phyloP scores from a whole-genome alignment of 2,329 filamentous ascomycete genomes.

The Pseudogymnoascus sp. region DNA sequence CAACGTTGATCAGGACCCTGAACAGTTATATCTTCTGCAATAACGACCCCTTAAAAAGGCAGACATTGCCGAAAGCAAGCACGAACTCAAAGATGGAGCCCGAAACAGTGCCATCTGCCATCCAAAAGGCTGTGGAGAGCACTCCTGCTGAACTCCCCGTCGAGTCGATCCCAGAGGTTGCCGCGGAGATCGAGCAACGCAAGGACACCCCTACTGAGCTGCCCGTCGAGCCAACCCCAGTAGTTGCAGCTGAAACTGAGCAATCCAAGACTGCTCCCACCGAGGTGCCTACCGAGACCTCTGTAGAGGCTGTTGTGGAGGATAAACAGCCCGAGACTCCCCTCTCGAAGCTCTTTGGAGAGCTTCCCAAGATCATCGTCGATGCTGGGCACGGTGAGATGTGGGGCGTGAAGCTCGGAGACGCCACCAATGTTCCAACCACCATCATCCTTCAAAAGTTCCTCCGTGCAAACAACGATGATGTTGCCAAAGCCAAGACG shows the following conservation, averaged over 20 bases:
- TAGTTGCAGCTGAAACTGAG: background rate
- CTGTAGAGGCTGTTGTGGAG: background rate
- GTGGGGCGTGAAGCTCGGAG: constrained; percentile 67
- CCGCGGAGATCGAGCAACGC: background rate
- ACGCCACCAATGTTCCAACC: constrained; percentile 55
- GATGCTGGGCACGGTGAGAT: constrained; percentile 63
- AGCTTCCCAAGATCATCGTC: constrained; percentile 48
- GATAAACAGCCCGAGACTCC: constrained; percentile 18
- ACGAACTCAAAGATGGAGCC: constrained; percentile 7
- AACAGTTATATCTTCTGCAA: background rate
- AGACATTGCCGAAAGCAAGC: background rate
- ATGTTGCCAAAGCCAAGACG: constrained; percentile 62
- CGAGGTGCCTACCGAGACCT: background rate
- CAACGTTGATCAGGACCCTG: background rate
- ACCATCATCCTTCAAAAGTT: constrained; percentile 88
- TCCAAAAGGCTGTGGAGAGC: background rate
- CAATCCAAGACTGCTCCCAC: background rate
- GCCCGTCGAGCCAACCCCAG: background rate
- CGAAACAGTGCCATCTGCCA: background rate
- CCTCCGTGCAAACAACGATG: constrained; percentile 77
- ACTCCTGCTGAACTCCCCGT: background rate
- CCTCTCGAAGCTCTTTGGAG: constrained; percentile 48
- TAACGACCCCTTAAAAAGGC: background rate
- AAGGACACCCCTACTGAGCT: background rate
- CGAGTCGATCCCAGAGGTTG: background rate